These are phyloP conservation scores for Vitis labrusca DNA, from an alignment of 164 flowering plant species.

Conservation along the genomic window DNA sequence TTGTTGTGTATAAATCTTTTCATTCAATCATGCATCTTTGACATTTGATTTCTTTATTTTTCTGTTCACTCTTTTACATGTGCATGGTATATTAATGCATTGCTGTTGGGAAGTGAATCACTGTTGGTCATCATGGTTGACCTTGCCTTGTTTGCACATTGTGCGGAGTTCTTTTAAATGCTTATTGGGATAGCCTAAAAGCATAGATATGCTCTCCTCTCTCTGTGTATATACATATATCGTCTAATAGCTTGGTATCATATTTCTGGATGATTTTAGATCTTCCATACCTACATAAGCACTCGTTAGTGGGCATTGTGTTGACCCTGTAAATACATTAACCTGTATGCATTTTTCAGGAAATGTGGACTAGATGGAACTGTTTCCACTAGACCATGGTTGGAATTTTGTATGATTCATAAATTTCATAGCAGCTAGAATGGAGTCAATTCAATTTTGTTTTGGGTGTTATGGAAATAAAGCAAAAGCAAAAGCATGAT, in stretches of 20 bases:
- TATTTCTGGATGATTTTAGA: background rate
- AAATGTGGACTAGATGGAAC: background rate
- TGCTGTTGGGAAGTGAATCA: background rate
- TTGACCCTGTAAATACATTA: background rate
- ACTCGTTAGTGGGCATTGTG: background rate
- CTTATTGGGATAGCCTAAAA: background rate
- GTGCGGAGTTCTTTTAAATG: background rate
- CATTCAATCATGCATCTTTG: background rate
- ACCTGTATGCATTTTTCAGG: background rate
- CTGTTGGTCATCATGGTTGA: background rate
- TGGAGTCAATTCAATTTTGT: background rate
- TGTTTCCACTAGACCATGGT: background rate
- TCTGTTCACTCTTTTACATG: background rate
- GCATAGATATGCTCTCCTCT: background rate
- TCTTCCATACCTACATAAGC: background rate
- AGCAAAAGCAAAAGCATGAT: too few relatives aligned
- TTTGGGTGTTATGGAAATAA: background rate
- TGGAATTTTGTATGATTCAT: background rate
- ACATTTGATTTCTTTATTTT: background rate
- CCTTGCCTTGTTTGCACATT: background rate
- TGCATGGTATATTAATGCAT: background rate
- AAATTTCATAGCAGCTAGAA: background rate
- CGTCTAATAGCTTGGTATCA: background rate
- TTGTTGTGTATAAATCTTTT: background rate
- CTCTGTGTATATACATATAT: background rate